These are phyloP conservation scores for Magnaporthiopsis poae DNA, from an alignment of 2,329 filamentous ascomycete genomes.

Conservation along the genomic window DNA sequence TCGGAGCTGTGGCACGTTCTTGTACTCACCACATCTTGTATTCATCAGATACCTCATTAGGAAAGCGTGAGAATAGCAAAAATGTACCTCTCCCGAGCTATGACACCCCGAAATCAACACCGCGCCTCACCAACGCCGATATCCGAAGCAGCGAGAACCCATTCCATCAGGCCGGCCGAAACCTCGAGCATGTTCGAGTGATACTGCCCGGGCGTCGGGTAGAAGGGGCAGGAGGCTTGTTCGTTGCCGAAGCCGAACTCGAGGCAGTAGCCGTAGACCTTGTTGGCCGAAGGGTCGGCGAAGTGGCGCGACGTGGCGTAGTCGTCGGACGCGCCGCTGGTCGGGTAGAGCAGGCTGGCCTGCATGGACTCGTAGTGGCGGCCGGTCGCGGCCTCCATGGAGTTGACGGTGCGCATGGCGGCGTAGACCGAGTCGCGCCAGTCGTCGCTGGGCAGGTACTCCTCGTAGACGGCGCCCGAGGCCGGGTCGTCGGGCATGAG, in stretches of 20 bases:
- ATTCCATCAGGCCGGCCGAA: conserved; percentile 38
- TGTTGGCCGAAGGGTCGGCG: conserved; percentile 22
- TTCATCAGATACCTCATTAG: too few species aligned
- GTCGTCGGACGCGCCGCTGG: conserved; percentile 35
- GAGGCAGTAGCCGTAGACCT: conserved; percentile 33
- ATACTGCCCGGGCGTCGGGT: conserved; percentile 33
- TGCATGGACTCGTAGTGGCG: conserved; percentile 29
- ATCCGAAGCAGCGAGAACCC: conserved; percentile 16
- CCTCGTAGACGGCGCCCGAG: conserved; percentile 30
- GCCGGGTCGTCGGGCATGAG: conserved; percentile 17
- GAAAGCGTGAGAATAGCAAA: too few species aligned
- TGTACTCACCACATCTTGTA: neutral
- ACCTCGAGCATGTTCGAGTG: conserved; percentile 35
- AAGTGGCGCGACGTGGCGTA: conserved; percentile 38
- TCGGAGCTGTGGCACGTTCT: conserved; percentile 4
- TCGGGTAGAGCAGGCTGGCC: conserved; percentile 34
- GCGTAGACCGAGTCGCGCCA: conserved; percentile 21
- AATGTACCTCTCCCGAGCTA: too few species aligned
- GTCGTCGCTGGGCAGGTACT: conserved; percentile 33
- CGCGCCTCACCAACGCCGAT: conserved; percentile 4
- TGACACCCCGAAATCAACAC: neutral
- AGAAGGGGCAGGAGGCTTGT: conserved; percentile 30
- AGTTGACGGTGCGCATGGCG: conserved; percentile 3
- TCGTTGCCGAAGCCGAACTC: conserved; percentile 36
- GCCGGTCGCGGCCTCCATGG: conserved; percentile 22